Percentiles rank a stretch among this genome's conserved stretches.
Conservation (phyloP, 495 filamentous ascomycete species). For the Talaromyces trachyspermus region DNA sequence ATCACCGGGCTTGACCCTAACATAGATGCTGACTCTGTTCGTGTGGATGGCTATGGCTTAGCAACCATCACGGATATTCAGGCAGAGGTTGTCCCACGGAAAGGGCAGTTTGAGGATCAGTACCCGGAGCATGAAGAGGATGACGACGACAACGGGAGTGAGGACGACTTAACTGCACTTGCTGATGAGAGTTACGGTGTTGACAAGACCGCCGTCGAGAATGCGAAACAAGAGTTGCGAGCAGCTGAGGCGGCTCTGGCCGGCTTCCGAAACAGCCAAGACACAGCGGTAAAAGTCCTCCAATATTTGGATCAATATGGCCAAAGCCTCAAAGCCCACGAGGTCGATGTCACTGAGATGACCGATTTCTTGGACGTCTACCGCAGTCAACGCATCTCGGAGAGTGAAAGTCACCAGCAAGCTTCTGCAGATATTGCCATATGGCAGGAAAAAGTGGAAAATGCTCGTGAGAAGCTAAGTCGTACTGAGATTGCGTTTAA, state of each 20-base stretch:
- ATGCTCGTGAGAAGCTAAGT: constrained; percentile 7
- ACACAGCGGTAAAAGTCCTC: constrained; percentile 10
- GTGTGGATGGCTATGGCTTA: constrained; percentile 57
- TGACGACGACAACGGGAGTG: constrained; percentile 21
- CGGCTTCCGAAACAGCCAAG: constrained; percentile 13
- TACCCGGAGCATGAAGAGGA: constrained; percentile 43
- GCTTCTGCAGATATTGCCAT: constrained; percentile 8
- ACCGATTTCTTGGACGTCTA: constrained; percentile 18
- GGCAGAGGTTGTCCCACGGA: constrained; percentile 54
- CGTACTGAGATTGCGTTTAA: constrained; percentile 24
- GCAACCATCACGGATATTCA: constrained; percentile 58
- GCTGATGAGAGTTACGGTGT: constrained; percentile 25
- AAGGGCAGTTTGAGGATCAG: constrained; percentile 48
- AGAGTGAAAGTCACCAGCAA: constrained; percentile 7
- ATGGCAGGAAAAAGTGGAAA: constrained; percentile 9
- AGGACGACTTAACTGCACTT: not conserved
- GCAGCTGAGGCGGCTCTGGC: constrained; percentile 8
- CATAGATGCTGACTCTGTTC: constrained; percentile 59
- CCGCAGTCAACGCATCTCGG: not conserved
- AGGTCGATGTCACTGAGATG: constrained; percentile 11
- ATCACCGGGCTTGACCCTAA: constrained; percentile 58
- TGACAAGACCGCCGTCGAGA: constrained; percentile 10
- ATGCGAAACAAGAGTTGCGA: constrained; percentile 9
- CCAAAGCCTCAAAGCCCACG: constrained; percentile 7
- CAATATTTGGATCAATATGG: constrained; percentile 18